Evolutionary conservation across 345 rosid genomes (phyloP).

Genomic region (Hevea brasiliensis): DNA sequence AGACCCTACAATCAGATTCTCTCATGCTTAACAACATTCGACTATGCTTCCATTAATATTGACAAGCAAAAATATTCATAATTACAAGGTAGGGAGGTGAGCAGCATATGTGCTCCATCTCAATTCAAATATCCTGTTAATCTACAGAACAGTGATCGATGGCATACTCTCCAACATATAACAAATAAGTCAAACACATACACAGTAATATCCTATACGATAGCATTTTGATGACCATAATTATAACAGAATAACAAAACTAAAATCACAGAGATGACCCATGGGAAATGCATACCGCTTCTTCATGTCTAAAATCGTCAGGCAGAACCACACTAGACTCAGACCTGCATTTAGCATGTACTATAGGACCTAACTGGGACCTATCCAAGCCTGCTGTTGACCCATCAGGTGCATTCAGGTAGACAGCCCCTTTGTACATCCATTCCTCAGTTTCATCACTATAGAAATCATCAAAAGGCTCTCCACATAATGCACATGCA

Average conservation of each 20-base stretch:
- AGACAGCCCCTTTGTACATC: slow-evolving; percentile 98
- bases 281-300: slow-evolving; percentile 55
- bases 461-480: slow-evolving; percentile 90
- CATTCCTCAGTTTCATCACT: slow-evolving; percentile 98
- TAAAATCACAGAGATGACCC: neutral
- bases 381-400: slow-evolving; percentile 61
- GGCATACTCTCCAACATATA: neutral
- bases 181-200: neutral
- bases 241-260: neutral
- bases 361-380: slow-evolving; percentile 89
- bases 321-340: slow-evolving; percentile 65
- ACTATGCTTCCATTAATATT: neutral
- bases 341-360: slow-evolving; percentile 96
- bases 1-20: neutral
- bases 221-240: neutral
- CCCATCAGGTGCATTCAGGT: slow-evolving; percentile 81
- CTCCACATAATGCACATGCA: slow-evolving; percentile 93
- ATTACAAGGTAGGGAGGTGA: neutral
- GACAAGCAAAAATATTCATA: neutral
- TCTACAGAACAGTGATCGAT: neutral
- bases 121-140: neutral
- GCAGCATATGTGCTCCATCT: neutral
- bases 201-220: too few relatives aligned
- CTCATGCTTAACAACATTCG: neutral
- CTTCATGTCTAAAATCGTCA: slow-evolving; percentile 42